phyloP scores from a whole-genome alignment of 2,329 filamentous ascomycete genomes.

The Lasiodiplodia sp. region DNA sequence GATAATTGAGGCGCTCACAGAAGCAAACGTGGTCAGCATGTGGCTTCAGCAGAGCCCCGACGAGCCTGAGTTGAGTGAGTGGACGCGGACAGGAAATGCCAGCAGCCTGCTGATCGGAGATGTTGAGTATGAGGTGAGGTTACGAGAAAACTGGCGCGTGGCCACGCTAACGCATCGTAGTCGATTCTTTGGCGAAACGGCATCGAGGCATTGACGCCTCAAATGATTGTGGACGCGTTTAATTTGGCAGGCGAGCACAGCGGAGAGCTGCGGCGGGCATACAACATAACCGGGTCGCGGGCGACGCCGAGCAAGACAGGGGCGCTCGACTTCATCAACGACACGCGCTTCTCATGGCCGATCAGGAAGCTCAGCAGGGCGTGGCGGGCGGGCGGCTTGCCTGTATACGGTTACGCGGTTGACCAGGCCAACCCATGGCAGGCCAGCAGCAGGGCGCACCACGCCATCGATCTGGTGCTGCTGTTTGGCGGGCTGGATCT shows the following conservation, averaged over 20 bases:
- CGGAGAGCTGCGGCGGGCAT: slow-evolving; percentile 44
- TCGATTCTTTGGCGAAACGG: slow-evolving; percentile 56
- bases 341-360: slow-evolving; percentile 43
- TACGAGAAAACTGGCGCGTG: neutral
- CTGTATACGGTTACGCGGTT: slow-evolving; percentile 51
- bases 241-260: slow-evolving; percentile 41
- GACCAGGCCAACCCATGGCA: slow-evolving; percentile 60
- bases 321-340: slow-evolving; percentile 50
- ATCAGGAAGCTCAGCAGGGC: slow-evolving; percentile 32
- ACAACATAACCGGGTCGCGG: slow-evolving; percentile 51
- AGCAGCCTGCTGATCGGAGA: slow-evolving; percentile 54
- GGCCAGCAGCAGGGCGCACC: slow-evolving; percentile 54
- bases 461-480: slow-evolving; percentile 57
- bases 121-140: slow-evolving; percentile 46
- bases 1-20: slow-evolving; percentile 46
- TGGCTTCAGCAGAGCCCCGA: slow-evolving; percentile 52
- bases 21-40: slow-evolving; percentile 50
- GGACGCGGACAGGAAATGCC: slow-evolving; percentile 47
- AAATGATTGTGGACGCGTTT: slow-evolving; percentile 47
- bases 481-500: slow-evolving; percentile 54
- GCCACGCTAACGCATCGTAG: slow-evolving; percentile 36
- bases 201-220: slow-evolving; percentile 46
- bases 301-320: slow-evolving; percentile 51
- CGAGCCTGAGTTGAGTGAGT: slow-evolving; percentile 41
- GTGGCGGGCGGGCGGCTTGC: slow-evolving; percentile 35